Evolutionary conservation across 2,329 filamentous ascomycete genomes (phyloP).

Genomic region (Lasiodiplodia theobromae): DNA sequence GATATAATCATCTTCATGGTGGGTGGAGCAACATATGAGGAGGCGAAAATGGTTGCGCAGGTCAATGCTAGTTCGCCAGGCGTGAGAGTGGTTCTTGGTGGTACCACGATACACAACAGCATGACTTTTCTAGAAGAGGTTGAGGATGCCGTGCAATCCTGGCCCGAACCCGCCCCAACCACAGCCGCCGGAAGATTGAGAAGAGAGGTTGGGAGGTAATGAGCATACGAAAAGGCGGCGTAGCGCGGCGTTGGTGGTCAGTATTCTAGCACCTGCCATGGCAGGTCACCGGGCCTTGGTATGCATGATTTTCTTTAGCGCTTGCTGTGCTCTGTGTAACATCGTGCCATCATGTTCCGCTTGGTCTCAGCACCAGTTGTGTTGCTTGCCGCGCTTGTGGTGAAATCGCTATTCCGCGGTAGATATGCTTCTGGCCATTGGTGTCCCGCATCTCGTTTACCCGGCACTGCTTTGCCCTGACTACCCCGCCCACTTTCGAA

Average conservation of each 20-base stretch:
- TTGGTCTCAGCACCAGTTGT: background rate
- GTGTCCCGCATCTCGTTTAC: background rate
- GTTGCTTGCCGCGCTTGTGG: background rate
- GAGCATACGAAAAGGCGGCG: background rate
- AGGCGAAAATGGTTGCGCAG: conserved; percentile 94
- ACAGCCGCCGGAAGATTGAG: conserved; percentile 68
- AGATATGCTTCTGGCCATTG: background rate
- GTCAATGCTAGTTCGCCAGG: conserved; percentile 92
- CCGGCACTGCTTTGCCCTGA: background rate
- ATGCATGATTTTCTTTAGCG: background rate
- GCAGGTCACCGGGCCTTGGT: background rate
- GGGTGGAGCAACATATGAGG: conserved; percentile 93
- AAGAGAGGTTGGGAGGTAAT: conserved; percentile 63
- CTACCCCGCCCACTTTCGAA: background rate
- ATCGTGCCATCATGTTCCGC: background rate
- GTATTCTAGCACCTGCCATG: background rate
- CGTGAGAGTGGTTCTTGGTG: conserved; percentile 85
- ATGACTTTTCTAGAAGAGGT: conserved; percentile 89
- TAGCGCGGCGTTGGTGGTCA: conserved; percentile 7
- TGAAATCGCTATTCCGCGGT: background rate
- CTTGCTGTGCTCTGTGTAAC: background rate
- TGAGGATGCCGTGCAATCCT: conserved; percentile 83
- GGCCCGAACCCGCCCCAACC: conserved; percentile 69
- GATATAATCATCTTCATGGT: conserved; percentile 96
- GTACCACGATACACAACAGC: conserved; percentile 88